A percentile compares a stretch with the other conserved stretches of the same genome.
These are phyloP conservation scores for Dipodascopsis uninucleata DNA, from an alignment of 805 yeast genomes.

Conservation along the genomic window DNA sequence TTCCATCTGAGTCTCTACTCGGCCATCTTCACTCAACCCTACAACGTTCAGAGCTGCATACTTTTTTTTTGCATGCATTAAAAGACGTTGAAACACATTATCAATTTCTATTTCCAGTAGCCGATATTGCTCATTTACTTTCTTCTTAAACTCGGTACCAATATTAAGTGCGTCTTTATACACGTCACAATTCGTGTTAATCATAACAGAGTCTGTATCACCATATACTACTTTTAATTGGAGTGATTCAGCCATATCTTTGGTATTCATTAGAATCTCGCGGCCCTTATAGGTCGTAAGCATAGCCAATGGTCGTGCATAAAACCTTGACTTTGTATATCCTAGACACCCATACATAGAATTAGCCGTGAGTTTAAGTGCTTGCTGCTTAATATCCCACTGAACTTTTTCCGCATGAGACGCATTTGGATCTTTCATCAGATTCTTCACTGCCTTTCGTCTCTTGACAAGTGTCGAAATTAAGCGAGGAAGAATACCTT, in stretches of 20 bases:
- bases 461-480: conserved; percentile 80
- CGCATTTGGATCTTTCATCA: conserved; percentile 70
- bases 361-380: conserved; percentile 92
- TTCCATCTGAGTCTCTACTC: conserved; percentile 60
- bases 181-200: conserved; percentile 74
- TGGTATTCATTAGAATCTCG: conserved; percentile 88
- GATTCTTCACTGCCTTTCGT: conserved; percentile 86
- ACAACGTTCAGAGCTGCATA: conserved; percentile 84
- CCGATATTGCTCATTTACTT: conserved; percentile 84
- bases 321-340: conserved; percentile 83
- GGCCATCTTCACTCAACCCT: conserved; percentile 51
- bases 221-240: conserved; percentile 89
- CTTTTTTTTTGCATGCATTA: conserved; percentile 93
- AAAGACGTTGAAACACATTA: conserved; percentile 78
- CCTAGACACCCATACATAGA: conserved; percentile 99
- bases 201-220: conserved; percentile 99
- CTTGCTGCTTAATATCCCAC: conserved; percentile 93
- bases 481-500: conserved; percentile 84
- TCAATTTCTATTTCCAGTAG: conserved; percentile 92
- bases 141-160: conserved; percentile 78
- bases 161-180: conserved; percentile 72
- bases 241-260: conserved; percentile 83
- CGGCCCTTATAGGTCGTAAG: conserved; percentile 92
- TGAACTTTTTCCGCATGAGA: conserved; percentile 53
- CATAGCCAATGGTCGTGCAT: conserved; percentile 95